Base-by-base conservation (phyloP, 345 rosid species). In the Anastatica hierochuntica region DNA sequence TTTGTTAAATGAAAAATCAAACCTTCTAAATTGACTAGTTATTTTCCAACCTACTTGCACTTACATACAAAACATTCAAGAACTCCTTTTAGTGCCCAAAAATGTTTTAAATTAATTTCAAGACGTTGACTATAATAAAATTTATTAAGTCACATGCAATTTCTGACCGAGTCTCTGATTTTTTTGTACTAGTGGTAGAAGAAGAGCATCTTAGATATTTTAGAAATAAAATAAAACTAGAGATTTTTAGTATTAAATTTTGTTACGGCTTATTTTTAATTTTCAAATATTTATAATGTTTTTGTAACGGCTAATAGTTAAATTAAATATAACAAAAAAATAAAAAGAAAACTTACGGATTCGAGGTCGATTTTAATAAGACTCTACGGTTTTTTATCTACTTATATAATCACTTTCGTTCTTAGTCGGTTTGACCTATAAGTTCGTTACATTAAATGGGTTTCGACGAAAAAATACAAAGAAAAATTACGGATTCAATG, bases 81-180 rank as follows among this genome's bases (percentile, higher is more conserved):
- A 63, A 46, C 23, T 38, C 53, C n/a, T n/a, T 29, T 5, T 18
- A 10, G 29, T 55, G 37, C 49, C 44, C 6, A 48, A 48, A 30
- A 21, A 21, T 5, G 24, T n/a, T 21, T 2, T 21, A 21, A 21
- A 21, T 21, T n/a, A n/a, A 21, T 20, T 64, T 47, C 44, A 64
- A 13, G 35, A 49, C 26, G 45, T 56, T 64, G 63, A 64, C 69
- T 41, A 56, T 9, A 30, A 16, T 8, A 30, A 54, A 29, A 21
- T 21, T 2, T 30, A 35, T 15, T 47, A 18, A 52, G 27, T 31
- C 71, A 60, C 61, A 60, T 67, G 71, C 61, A 47, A 41, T 60
- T 46, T 40, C 66, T 60, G 71, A 67, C 71, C 66, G n/a, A 43
- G 48, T 15, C 31, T n/a, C n/a, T n/a, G n/a, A n/a, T n/a, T 58